phyloP scores from a whole-genome alignment of 2,329 filamentous ascomycete genomes.

The Podosphaera xanthii region DNA sequence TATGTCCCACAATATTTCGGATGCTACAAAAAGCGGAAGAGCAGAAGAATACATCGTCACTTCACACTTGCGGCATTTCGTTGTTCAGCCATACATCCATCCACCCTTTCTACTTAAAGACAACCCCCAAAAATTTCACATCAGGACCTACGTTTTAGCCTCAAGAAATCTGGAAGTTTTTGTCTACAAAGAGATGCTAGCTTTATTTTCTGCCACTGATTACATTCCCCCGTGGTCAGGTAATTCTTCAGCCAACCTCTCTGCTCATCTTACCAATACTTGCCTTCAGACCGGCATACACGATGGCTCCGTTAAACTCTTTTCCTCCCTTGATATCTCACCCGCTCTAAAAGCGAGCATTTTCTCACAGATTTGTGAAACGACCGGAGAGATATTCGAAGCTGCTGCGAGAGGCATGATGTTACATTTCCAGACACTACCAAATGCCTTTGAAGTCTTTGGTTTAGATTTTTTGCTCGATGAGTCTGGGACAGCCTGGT shows the following conservation, averaged over 20 bases:
- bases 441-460: slow-evolving; percentile 78
- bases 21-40: slow-evolving; percentile 19
- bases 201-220: slow-evolving; percentile 59
- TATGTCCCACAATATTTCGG: slow-evolving; percentile 9
- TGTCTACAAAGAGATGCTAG: slow-evolving; percentile 79
- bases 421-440: slow-evolving; percentile 75
- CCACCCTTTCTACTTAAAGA: slow-evolving; percentile 50
- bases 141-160: slow-evolving; percentile 74
- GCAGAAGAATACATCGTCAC: slow-evolving; percentile 35
- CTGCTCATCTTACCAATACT: slow-evolving; percentile 78
- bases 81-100: slow-evolving; percentile 86
- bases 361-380: slow-evolving; percentile 48
- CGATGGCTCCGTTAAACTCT: slow-evolving; percentile 45
- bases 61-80: slow-evolving; percentile 83
- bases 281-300: slow-evolving; percentile 49
- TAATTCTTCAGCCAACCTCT: slow-evolving; percentile 23
- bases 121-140: slow-evolving; percentile 69
- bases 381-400: slow-evolving; percentile 63
- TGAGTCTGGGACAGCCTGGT: slow-evolving; percentile 35
- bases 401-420: slow-evolving; percentile 66
- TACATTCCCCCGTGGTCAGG: slow-evolving; percentile 41
- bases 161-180: slow-evolving; percentile 57
- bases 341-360: slow-evolving; percentile 27
- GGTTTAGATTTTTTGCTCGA: slow-evolving; percentile 81
- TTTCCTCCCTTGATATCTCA: slow-evolving; percentile 38